These are phyloP conservation scores for Vitis rotundifolia DNA, from an alignment of 164 flowering plant species.

Conservation along the genomic window DNA sequence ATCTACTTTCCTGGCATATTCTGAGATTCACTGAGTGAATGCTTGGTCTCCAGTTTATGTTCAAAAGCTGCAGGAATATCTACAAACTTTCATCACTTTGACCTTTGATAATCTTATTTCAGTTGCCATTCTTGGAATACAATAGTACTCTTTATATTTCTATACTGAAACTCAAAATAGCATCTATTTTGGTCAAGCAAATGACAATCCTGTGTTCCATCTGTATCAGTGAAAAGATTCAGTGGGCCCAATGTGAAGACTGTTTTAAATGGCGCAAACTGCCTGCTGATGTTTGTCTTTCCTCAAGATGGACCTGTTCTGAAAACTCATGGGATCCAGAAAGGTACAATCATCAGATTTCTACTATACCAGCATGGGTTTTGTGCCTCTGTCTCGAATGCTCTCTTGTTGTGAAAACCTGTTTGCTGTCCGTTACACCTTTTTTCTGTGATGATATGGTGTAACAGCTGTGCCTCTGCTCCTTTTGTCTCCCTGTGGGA, in stretches of 20 bases:
- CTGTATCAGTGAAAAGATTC: conserved; percentile 41
- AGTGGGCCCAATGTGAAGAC: conserved; percentile 78
- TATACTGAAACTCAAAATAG: too few relatives aligned
- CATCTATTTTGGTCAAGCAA: background rate
- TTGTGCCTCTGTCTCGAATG: background rate
- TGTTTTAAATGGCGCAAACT: conserved; percentile 67
- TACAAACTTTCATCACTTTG: too few relatives aligned
- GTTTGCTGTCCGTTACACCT: background rate
- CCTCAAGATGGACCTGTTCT: conserved; percentile 72
- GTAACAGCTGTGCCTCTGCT: too few relatives aligned
- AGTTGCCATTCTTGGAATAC: too few relatives aligned
- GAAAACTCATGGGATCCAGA: conserved; percentile 66
- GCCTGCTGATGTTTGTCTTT: conserved; percentile 52
- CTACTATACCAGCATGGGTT: background rate
- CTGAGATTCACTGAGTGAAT: too few relatives aligned
- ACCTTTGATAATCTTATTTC: too few relatives aligned
- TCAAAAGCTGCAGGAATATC: too few relatives aligned
- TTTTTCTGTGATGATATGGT: background rate
- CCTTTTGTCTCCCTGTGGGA: background rate
- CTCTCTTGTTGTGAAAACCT: background rate
- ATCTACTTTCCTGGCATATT: too few relatives aligned
- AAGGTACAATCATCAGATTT: conserved; percentile 43
- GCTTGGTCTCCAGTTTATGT: too few relatives aligned
- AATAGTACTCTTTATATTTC: too few relatives aligned
- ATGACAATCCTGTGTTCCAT: conserved; percentile 10